phyloP scores from a whole-genome alignment of 1,139 yeast genomes.

The Arxiozyma slooffiae region DNA sequence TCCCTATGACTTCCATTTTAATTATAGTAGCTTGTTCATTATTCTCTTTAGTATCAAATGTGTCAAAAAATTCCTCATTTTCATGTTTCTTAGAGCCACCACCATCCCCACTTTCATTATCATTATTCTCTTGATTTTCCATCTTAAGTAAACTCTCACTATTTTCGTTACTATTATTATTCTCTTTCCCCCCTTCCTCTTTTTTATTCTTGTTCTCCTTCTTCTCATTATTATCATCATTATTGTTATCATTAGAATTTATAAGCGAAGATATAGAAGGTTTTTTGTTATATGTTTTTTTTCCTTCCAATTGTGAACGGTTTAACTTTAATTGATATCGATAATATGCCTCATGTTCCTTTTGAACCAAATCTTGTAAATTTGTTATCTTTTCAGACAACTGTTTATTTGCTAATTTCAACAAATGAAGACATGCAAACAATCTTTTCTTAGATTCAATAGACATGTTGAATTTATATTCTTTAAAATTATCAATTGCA shows the following conservation, averaged over 20 bases:
- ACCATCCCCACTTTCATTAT: constrained; percentile 8
- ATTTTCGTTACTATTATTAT: neutral
- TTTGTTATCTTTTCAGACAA: constrained; percentile 51
- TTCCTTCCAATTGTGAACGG: neutral
- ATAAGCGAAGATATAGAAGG: constrained; percentile 13
- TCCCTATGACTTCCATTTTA: constrained; percentile 74
- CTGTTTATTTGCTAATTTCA: constrained; percentile 68
- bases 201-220: too few species aligned
- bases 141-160: constrained; percentile 17
- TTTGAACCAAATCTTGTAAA: constrained; percentile 43
- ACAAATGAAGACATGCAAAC: constrained; percentile 61
- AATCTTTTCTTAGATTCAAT: constrained; percentile 62
- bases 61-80: constrained; percentile 27
- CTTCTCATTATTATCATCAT: neutral
- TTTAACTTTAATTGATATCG: neutral
- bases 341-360: constrained; percentile 30
- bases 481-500: constrained; percentile 27
- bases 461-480: constrained; percentile 36
- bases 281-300: constrained; percentile 1
- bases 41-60: constrained; percentile 27
- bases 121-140: too few species aligned
- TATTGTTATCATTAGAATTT: constrained; percentile 2
- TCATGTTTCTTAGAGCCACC: constrained; percentile 11
- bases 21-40: constrained; percentile 38
- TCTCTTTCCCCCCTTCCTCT: constrained; percentile 4